Conservation (phyloP, 2,329 filamentous ascomycete genomes). For the Magnaporthales sp. region DNA sequence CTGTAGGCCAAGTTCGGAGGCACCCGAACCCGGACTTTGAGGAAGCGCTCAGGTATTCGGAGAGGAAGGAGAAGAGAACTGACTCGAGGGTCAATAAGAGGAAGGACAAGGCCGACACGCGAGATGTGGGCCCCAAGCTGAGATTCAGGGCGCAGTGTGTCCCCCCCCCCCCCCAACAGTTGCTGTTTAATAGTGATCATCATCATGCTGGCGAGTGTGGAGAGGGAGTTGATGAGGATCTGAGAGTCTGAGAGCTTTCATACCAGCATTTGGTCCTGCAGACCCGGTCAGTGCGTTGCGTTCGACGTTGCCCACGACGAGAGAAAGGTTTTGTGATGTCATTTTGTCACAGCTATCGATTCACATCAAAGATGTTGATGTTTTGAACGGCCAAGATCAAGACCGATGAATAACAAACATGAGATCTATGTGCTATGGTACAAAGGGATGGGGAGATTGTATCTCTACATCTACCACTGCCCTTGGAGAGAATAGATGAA, state of each 20-base stretch:
- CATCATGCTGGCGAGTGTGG: not conserved
- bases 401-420: not conserved
- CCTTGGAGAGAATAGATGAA: not conserved
- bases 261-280: not conserved
- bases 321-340: not conserved
- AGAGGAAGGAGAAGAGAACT: not conserved
- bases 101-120: no score
- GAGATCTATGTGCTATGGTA: not conserved
- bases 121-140: no score
- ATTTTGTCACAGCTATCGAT: not conserved
- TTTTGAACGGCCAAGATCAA: no score
- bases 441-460: not conserved
- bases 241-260: not conserved
- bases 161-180: no score
- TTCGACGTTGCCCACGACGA: not conserved
- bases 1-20: not conserved
- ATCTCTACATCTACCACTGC: not conserved
- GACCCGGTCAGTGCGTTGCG: not conserved
- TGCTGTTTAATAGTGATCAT: not conserved
- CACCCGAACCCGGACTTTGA: not conserved
- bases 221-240: not conserved
- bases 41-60: not conserved
- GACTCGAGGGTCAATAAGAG: not conserved
- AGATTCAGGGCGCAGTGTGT: no score
- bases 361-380: no score